Evolutionary conservation across 768 basidiomycete genomes (phyloP).

Genomic region (Sarcodon sp.): DNA sequence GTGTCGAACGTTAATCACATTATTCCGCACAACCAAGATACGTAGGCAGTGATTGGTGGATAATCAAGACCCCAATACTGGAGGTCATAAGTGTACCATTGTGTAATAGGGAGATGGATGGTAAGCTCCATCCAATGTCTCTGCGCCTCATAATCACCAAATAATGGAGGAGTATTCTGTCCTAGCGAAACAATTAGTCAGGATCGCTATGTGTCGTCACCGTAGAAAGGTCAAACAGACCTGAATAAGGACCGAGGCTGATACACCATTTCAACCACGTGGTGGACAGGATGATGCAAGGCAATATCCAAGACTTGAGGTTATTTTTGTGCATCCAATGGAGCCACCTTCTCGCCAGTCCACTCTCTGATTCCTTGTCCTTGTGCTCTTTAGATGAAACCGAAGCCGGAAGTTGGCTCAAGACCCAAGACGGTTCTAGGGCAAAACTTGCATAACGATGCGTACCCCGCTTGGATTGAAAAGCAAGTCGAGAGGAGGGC

Average conservation of each 20-base stretch:
- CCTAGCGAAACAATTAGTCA: slow-evolving; percentile 27
- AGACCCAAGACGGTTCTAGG: slow-evolving; percentile 1
- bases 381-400: slow-evolving; percentile 10
- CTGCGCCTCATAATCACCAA: slow-evolving; percentile 89
- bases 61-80: slow-evolving; percentile 95
- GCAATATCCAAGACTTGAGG: slow-evolving; percentile 47
- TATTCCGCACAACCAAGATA: slow-evolving; percentile 72
- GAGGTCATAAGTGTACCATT: slow-evolving; percentile 86
- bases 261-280: slow-evolving; percentile 54
- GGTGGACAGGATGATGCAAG: slow-evolving; percentile 37
- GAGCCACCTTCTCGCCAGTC: slow-evolving; percentile 51
- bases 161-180: slow-evolving; percentile 63
- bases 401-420: slow-evolving; percentile 2
- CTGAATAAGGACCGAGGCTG: slow-evolving; percentile 74
- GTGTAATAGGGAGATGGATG: slow-evolving; percentile 51
- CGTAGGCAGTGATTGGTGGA: slow-evolving; percentile 85
- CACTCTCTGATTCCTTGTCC: slow-evolving; percentile 14
- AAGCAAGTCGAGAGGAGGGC: slow-evolving; percentile 20
- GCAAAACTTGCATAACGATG: slow-evolving; percentile 13
- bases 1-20: slow-evolving; percentile 26
- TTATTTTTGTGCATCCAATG: slow-evolving; percentile 70
- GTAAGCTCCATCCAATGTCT: slow-evolving; percentile 94
- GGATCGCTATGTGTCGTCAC: not conserved
- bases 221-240: slow-evolving; percentile 27
- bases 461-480: slow-evolving; percentile 5